Evolutionary conservation across 2,329 filamentous ascomycete genomes (phyloP).

Genomic region (Alternaria novae-zelandiae): DNA sequence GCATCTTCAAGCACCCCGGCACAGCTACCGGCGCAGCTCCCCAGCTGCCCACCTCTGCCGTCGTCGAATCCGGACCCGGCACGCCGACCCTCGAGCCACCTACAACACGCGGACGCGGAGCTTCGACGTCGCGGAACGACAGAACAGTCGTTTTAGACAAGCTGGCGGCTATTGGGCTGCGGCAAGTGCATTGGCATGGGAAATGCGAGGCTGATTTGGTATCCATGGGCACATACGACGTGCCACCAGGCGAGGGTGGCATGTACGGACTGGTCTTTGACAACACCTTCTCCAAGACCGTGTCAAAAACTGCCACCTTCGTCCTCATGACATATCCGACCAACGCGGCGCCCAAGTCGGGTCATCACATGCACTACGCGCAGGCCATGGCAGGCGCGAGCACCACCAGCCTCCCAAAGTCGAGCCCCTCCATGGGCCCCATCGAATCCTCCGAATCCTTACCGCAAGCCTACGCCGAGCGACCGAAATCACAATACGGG

Average conservation of each 20-base stretch:
- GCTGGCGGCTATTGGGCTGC: slow-evolving; percentile 66
- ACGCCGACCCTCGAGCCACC: slow-evolving; percentile 60
- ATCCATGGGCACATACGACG: slow-evolving; percentile 86
- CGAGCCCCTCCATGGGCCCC: slow-evolving; percentile 52
- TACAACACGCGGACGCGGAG: slow-evolving; percentile 58
- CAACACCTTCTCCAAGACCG: slow-evolving; percentile 95
- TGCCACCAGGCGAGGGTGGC: slow-evolving; percentile 74
- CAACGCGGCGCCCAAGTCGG: slow-evolving; percentile 75
- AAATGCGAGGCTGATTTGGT: slow-evolving; percentile 98
- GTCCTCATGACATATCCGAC: slow-evolving; percentile 94
- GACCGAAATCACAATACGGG: slow-evolving; percentile 48
- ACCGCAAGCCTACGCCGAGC: slow-evolving; percentile 47
- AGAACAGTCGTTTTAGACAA: slow-evolving; percentile 74
- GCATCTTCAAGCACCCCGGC: slow-evolving; percentile 95
- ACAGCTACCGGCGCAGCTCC: slow-evolving; percentile 61
- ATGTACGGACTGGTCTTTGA: slow-evolving; percentile 98
- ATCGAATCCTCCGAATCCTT: slow-evolving; percentile 60
- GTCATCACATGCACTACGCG: slow-evolving; percentile 69
- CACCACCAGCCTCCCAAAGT: slow-evolving; percentile 45
- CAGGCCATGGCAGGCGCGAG: slow-evolving; percentile 60
- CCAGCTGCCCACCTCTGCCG: slow-evolving; percentile 45
- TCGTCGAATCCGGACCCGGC: slow-evolving; percentile 38
- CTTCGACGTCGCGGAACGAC: slow-evolving; percentile 67
- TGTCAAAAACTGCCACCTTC: slow-evolving; percentile 91
- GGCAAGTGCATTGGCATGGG: slow-evolving; percentile 77